A percentile compares a stretch with the other conserved stretches of the same genome.
phyloP scores from a whole-genome alignment of 371 early-diverging fungal species.

The Thermomucor indicae-seudaticae region DNA sequence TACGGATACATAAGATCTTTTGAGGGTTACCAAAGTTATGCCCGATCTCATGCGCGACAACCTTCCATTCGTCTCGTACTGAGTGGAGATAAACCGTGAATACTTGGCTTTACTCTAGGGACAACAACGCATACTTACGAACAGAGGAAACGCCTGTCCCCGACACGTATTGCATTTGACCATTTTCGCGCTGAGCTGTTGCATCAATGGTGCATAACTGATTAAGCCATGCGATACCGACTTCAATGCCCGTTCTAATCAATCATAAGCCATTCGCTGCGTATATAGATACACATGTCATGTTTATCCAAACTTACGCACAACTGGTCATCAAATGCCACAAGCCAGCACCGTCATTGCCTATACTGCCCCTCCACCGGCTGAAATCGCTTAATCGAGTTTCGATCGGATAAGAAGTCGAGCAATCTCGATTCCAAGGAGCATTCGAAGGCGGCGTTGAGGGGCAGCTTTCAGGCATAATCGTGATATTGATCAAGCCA shows the following conservation, averaged over 20 bases:
- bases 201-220: slow-evolving; percentile 63
- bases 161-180: slow-evolving; percentile 56
- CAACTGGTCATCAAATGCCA: slow-evolving; percentile 96
- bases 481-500: slow-evolving; percentile 80
- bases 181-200: slow-evolving; percentile 26
- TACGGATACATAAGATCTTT: not conserved
- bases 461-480: slow-evolving; percentile 65
- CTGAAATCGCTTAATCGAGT: slow-evolving; percentile 85
- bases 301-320: slow-evolving; percentile 34
- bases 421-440: slow-evolving; percentile 84
- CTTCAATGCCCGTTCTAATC: slow-evolving; percentile 70
- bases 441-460: slow-evolving; percentile 19
- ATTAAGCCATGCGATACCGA: slow-evolving; percentile 94
- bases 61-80: slow-evolving; percentile 89
- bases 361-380: slow-evolving; percentile 73
- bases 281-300: not conserved
- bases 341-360: slow-evolving; percentile 77
- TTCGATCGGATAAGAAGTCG: slow-evolving; percentile 65
- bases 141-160: slow-evolving; percentile 90
- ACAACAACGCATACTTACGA: slow-evolving; percentile 20
- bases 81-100: not conserved
- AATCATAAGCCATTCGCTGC: not conserved
- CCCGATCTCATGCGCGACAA: slow-evolving; percentile 94
- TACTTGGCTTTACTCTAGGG: not conserved
- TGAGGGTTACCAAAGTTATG: slow-evolving; percentile 72